Evolutionary conservation across 441 rosid genomes (phyloP).

Genomic region (Erysimum cheiri): DNA sequence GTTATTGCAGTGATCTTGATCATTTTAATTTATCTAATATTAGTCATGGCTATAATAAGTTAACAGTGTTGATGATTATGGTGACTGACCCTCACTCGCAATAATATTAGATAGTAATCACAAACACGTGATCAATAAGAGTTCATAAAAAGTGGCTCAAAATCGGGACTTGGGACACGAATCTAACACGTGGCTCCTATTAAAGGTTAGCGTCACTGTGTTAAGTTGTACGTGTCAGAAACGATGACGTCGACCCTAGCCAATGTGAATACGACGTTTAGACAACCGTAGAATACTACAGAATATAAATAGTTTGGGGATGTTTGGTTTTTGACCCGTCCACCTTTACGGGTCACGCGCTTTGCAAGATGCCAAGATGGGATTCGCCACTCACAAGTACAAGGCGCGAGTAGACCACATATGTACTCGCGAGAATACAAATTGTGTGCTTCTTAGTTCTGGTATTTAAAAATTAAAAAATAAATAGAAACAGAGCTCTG

Average conservation of each 20-base stretch:
- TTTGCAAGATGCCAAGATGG: no score
- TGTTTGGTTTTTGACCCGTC: not conserved
- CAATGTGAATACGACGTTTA: not conserved
- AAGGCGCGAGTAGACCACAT: conserved; percentile 13
- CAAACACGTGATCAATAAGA: no score
- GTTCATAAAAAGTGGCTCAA: not conserved
- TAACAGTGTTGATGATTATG: no score
- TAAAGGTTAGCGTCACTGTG: not conserved
- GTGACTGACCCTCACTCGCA: no score
- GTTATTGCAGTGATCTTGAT: no score
- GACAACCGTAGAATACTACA: not conserved
- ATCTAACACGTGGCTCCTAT: not conserved
- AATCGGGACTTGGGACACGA: not conserved
- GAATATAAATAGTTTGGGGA: not conserved
- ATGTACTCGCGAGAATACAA: conserved; percentile 25
- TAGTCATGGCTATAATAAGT: no score
- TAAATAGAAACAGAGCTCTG: conserved; percentile 16
- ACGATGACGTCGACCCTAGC: not conserved
- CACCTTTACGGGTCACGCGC: not conserved
- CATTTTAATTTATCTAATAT: no score
- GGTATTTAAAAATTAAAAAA: not conserved
- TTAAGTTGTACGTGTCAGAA: conserved; percentile 11
- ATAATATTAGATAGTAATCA: no score
- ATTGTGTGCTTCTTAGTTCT: not conserved
- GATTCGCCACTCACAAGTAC: not conserved